Conservation (phyloP, 2,329 filamentous ascomycete genomes). For the Fusarium napiforme region DNA sequence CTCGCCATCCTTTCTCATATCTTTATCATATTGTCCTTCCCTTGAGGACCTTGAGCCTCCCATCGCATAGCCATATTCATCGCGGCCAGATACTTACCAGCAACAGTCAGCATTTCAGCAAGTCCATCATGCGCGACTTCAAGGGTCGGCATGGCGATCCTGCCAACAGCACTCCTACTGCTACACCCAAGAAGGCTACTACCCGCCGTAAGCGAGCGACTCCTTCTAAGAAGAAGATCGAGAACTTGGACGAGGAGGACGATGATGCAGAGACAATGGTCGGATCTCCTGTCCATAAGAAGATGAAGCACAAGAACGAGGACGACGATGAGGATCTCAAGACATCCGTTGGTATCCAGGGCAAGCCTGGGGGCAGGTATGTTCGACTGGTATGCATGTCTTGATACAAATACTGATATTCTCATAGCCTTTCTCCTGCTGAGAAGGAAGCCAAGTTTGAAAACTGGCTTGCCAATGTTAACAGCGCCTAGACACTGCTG, state of each 20-base stretch:
- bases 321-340: slow-evolving; percentile 34
- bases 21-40: background rate
- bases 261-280: slow-evolving; percentile 17
- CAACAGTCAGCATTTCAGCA: slow-evolving; percentile 54
- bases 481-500: background rate
- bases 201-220: slow-evolving; percentile 34
- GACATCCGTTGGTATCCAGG: background rate
- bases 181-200: slow-evolving; percentile 33
- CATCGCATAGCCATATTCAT: background rate
- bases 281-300: slow-evolving; percentile 42
- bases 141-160: slow-evolving; percentile 41
- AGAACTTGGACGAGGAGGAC: slow-evolving; percentile 24
- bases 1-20: background rate
- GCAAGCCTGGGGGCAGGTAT: slow-evolving; percentile 36
- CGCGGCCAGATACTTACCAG: background rate
- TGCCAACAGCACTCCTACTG: slow-evolving; percentile 1
- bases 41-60: background rate
- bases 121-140: slow-evolving; percentile 52
- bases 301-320: slow-evolving; percentile 46
- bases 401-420: slow-evolving; percentile 1
- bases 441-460: slow-evolving; percentile 16
- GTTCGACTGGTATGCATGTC: background rate
- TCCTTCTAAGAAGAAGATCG: slow-evolving; percentile 34
- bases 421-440: slow-evolving; percentile 24
- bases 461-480: slow-evolving; percentile 16